A percentile compares a stretch with the other conserved stretches of the same genome.
phyloP scores from a whole-genome alignment of 176 grass and related monocot species.

The Cenchrus americanus region DNA sequence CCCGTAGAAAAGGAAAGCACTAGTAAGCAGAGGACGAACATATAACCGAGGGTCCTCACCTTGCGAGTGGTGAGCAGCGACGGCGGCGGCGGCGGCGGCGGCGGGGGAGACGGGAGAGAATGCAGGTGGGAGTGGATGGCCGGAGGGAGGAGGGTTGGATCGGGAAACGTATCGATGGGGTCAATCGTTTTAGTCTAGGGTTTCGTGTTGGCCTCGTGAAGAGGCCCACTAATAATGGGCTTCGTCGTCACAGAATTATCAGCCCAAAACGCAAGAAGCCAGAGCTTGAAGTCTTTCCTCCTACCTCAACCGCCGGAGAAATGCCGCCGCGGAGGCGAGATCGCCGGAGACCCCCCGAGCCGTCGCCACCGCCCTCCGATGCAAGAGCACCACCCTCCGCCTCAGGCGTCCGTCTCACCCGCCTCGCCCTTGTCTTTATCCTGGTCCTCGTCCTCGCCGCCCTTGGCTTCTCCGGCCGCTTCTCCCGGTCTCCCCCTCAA shows the following conservation, averaged over 20 bases:
- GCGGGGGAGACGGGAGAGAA: background rate
- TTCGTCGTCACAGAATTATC: background rate
- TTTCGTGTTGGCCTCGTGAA: background rate
- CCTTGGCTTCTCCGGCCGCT: conserved; percentile 52
- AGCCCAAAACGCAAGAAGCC: background rate
- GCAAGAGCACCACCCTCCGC: conserved; percentile 1
- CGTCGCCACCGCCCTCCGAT: conserved; percentile 29
- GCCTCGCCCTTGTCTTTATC: conserved; percentile 42
- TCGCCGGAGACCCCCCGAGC: conserved; percentile 53
- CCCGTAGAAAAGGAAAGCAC: background rate
- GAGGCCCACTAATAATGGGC: conserved; percentile 28
- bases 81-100: background rate
- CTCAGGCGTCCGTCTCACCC: conserved; percentile 37
- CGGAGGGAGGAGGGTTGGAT: too few relatives aligned
- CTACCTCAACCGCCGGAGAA: conserved; percentile 21
- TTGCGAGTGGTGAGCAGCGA: background rate
- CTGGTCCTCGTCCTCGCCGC: conserved; percentile 46
- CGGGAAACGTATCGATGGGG: background rate
- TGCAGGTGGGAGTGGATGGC: background rate
- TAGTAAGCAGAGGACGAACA: background rate
- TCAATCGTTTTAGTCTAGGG: conserved; percentile 18
- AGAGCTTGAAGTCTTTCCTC: background rate
- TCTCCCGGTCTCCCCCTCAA: background rate
- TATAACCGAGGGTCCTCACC: conserved; percentile 5
- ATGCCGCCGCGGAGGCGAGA: conserved; percentile 77